phyloP scores from a whole-genome alignment of 2,329 filamentous ascomycete genomes.

The Hymenotorrendiella dingleyae region DNA sequence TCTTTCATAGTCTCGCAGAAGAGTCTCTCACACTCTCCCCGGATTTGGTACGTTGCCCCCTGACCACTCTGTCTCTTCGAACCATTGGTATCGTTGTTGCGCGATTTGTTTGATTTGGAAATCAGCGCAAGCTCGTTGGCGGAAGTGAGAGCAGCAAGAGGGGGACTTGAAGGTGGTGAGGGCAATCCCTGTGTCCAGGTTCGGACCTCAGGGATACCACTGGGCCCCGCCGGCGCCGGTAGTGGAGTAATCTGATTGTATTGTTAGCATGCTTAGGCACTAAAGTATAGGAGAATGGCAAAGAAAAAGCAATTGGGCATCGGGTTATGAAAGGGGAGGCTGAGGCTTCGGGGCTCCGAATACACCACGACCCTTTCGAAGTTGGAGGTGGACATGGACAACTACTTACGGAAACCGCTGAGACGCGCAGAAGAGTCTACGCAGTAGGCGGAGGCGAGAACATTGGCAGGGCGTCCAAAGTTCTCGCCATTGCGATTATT shows the following conservation, averaged over 20 bases:
- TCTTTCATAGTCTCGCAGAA: constrained; percentile 93
- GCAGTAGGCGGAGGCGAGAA: constrained; percentile 88
- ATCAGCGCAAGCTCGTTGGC: constrained; percentile 61
- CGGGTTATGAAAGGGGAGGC: no score
- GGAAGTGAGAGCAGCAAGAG: constrained; percentile 69
- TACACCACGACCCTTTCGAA: no score
- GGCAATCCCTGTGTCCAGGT: constrained; percentile 63
- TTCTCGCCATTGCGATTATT: constrained; percentile 65
- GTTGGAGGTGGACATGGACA: not conserved
- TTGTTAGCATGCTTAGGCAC: no score
- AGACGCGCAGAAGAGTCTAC: constrained; percentile 68
- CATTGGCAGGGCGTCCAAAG: constrained; percentile 55
- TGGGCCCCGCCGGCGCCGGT: constrained; percentile 79
- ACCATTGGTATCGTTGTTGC: constrained; percentile 26
- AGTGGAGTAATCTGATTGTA: constrained; percentile 70
- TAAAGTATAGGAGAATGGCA: no score
- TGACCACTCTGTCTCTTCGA: constrained; percentile 40
- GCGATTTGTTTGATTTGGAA: constrained; percentile 38
- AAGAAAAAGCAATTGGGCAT: no score
- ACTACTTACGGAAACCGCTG: constrained; percentile 57
- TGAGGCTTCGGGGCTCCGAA: no score
- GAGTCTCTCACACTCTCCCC: constrained; percentile 99
- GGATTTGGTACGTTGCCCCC: constrained; percentile 94
- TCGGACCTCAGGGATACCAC: constrained; percentile 91
- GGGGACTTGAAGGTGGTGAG: constrained; percentile 83